These are phyloP conservation scores for Lactarius deliciosus DNA, from an alignment of 768 basidiomycete species.

Conservation along the genomic window DNA sequence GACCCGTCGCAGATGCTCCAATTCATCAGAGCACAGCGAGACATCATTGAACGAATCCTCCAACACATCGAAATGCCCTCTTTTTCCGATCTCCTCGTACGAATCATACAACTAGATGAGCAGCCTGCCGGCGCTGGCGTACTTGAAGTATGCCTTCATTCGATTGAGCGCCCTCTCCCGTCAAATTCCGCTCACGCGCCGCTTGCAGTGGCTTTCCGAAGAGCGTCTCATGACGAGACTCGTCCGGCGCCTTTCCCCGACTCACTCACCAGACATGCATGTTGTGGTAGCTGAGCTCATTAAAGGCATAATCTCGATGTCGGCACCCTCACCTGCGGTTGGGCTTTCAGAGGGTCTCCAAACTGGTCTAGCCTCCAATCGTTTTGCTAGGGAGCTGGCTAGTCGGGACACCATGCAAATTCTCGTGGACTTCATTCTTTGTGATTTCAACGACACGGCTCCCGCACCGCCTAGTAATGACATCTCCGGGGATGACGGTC, in stretches of 20 bases:
- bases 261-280: constrained; percentile 73
- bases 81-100: constrained; percentile 86
- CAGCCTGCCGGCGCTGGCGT: constrained; percentile 77
- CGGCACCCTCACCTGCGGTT: constrained; percentile 79
- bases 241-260: constrained; percentile 79
- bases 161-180: constrained; percentile 35
- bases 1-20: constrained; percentile 72
- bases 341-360: constrained; percentile 69
- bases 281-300: constrained; percentile 86
- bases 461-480: neutral
- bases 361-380: constrained; percentile 76
- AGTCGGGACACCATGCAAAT: constrained; percentile 65
- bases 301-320: constrained; percentile 93
- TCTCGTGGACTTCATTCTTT: constrained; percentile 74
- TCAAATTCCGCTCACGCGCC: constrained; percentile 37
- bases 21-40: constrained; percentile 84
- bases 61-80: constrained; percentile 86
- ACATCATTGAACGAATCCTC: constrained; percentile 78
- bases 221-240: constrained; percentile 81
- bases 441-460: constrained; percentile 47
- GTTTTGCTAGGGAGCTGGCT: constrained; percentile 87
- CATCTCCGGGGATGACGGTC: constrained; percentile 30
- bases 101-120: constrained; percentile 89
- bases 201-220: constrained; percentile 78
- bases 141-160: constrained; percentile 69